Base-by-base conservation (phyloP, 257 asterid genomes). In the Cruciata laevipes region DNA sequence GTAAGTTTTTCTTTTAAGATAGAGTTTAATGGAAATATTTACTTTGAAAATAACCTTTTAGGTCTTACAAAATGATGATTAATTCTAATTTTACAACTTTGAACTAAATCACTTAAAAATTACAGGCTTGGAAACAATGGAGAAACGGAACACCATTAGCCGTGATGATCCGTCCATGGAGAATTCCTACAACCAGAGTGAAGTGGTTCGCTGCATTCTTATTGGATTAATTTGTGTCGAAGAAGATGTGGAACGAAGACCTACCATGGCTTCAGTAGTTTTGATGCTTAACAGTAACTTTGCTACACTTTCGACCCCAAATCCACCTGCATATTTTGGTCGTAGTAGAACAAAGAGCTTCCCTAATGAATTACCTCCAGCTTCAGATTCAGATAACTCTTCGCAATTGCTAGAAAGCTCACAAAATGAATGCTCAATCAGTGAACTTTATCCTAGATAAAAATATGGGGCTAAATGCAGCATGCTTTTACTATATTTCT, bases 161-260 rank as follows among this genome's bases (percentile, higher is more conserved):
- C 33, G 23, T 78, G 63, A 16, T 71, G 56, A 78, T 40, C 75
- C 79, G 38, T 47, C 17, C 20, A 66, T 75, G 16, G 69, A 58
- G 3, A 72, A 71, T 23, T 58, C 63, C 1, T 65, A 47, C 35
- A 18, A 38, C 4, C 37, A 57, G 27, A 59, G 59, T 37, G 77
- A 75, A 52, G 72, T 78, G n/a, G 33, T 64, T 24, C 61, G 69
- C 18, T 71, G 67, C 33, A 59, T 78, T 52, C 79, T 70, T 31
- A 71, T 78, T 4, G 74, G 74, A 2, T 65, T 74, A 30, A 66
- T 78, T 14, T 78, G 79, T 27, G 83, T 78, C 59, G 77, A 78
- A 38, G 80, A 78, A 27, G 75, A 71, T 68, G 60, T 63, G 7
- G 63, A 64, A 1, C 77, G 69, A 30, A 69, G 83, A 47, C 83